Evolutionary conservation across 192 early-diverging fungal genomes (phyloP).

Genomic region (Coemansia sp.): DNA sequence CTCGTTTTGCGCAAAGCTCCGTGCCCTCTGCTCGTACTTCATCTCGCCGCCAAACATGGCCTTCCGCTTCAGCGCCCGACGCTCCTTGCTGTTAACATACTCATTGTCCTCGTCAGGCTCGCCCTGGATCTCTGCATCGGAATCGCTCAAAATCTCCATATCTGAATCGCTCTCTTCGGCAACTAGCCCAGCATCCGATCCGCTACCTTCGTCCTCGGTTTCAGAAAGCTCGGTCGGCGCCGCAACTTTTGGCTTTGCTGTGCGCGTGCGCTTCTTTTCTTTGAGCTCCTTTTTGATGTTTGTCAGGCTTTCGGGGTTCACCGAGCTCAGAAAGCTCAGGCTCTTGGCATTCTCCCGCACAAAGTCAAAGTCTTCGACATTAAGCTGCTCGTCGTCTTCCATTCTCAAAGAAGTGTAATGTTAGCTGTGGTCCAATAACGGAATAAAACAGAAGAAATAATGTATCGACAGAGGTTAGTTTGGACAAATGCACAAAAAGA

Average conservation of each 20-base stretch:
- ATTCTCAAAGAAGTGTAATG: background rate
- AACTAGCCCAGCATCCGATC: slow-evolving; percentile 9
- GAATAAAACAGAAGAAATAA: background rate
- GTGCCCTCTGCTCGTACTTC: slow-evolving; percentile 39
- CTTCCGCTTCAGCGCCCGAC: slow-evolving; percentile 47
- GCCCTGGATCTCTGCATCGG: slow-evolving; percentile 14
- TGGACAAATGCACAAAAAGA: slow-evolving; percentile 6
- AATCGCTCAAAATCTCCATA: slow-evolving; percentile 16
- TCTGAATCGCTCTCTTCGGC: slow-evolving; percentile 21
- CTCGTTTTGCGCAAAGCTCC: slow-evolving; percentile 33
- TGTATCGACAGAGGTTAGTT: background rate
- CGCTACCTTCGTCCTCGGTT: slow-evolving; percentile 23
- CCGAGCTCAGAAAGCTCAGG: slow-evolving; percentile 35
- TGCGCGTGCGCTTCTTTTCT: slow-evolving; percentile 12
- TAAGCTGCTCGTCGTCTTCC: slow-evolving; percentile 26
- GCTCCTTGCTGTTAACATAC: slow-evolving; percentile 42
- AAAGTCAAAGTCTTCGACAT: slow-evolving; percentile 52
- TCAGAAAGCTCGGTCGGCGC: slow-evolving; percentile 17
- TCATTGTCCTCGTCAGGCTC: slow-evolving; percentile 8
- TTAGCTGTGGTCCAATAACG: background rate
- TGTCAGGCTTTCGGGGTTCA: slow-evolving; percentile 33
- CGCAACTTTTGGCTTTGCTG: slow-evolving; percentile 2
- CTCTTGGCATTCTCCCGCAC: slow-evolving; percentile 32
- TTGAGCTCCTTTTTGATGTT: slow-evolving; percentile 38
- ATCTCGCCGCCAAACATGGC: slow-evolving; percentile 40